A percentile compares a stretch with the other conserved stretches of the same genome.
Evolutionary conservation across 371 early-diverging fungal species (phyloP).

Genomic region (Mortierella sp.): DNA sequence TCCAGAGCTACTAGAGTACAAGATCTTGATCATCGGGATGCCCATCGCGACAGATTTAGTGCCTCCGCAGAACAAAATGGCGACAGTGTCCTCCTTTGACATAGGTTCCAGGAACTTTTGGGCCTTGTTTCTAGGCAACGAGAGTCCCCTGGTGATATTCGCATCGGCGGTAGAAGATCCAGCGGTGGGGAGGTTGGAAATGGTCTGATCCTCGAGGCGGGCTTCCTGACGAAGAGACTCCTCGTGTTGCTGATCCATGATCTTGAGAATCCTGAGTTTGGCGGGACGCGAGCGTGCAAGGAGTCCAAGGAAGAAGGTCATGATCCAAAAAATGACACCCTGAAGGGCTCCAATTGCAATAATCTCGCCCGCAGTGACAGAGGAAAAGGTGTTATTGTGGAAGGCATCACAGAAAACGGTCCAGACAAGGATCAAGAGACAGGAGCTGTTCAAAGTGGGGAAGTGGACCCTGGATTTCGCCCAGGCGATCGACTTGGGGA

Average conservation of each 20-base stretch:
- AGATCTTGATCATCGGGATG: constrained; percentile 81
- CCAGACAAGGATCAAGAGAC: constrained; percentile 80
- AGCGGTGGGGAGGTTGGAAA: not conserved
- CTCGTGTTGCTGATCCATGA: constrained; percentile 29
- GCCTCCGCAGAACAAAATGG: constrained; percentile 69
- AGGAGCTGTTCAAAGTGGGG: constrained; percentile 69
- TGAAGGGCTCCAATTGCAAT: constrained; percentile 70
- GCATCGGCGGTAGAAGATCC: not conserved
- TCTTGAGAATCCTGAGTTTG: constrained; percentile 42
- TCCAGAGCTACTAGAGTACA: constrained; percentile 67
- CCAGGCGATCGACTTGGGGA: constrained; percentile 65
- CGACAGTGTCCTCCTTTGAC: constrained; percentile 46
- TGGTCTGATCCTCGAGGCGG: constrained; percentile 24
- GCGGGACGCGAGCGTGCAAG: constrained; percentile 41
- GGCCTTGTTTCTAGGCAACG: constrained; percentile 21
- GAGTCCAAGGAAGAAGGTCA: constrained; percentile 47
- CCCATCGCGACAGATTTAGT: constrained; percentile 87
- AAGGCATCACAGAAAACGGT: constrained; percentile 83
- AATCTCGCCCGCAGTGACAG: constrained; percentile 68
- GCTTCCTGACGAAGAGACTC: constrained; percentile 28
- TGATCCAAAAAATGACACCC: constrained; percentile 62
- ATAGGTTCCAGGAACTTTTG: constrained; percentile 42
- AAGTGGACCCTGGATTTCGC: constrained; percentile 68
- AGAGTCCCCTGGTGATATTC: constrained; percentile 19
- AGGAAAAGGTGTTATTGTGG: constrained; percentile 65